Conservation (phyloP, 805 yeast species). For the Suhomyces sp. region DNA sequence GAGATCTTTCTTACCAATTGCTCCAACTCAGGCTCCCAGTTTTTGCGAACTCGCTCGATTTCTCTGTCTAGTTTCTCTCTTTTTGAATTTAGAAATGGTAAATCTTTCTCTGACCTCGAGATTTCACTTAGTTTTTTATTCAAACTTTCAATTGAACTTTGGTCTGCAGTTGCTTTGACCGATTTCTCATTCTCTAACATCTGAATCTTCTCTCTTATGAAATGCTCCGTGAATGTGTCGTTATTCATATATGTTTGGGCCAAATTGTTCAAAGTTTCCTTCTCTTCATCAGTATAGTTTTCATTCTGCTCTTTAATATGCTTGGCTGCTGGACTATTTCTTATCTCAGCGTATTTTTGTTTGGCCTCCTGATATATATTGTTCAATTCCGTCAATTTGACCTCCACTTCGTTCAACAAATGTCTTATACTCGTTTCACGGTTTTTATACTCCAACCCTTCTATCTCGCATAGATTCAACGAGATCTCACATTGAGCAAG, state of each 20-base stretch:
- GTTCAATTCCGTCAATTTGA: conserved; percentile 22
- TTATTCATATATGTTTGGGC: conserved; percentile 36
- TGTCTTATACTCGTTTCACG: conserved; percentile 19
- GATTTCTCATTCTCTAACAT: conserved; percentile 47
- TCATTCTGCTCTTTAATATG: conserved; percentile 33
- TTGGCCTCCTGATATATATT: conserved; percentile 34
- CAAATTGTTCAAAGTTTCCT: conserved; percentile 35
- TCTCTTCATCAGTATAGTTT: conserved; percentile 38
- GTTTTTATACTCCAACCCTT: conserved; percentile 18
- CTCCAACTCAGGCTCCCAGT: conserved; percentile 65
- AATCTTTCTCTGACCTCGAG: conserved; percentile 27
- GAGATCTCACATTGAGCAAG: conserved; percentile 16
- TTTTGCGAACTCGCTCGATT: conserved; percentile 36
- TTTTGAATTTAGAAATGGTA: conserved; percentile 36
- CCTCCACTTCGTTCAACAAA: conserved; percentile 25
- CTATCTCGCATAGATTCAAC: conserved; percentile 11
- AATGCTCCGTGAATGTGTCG: conserved; percentile 36
- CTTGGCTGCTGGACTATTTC: conserved; percentile 39
- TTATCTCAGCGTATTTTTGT: conserved; percentile 35
- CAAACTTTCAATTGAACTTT: conserved; percentile 39
- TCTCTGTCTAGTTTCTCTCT: conserved; percentile 27
- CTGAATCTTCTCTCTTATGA: conserved; percentile 39
- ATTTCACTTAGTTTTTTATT: conserved; percentile 34
- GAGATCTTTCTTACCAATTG: conserved; percentile 56
- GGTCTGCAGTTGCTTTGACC: conserved; percentile 36